Percentiles rank a stretch among this genome's conserved stretches.
Evolutionary conservation across 441 rosid species (phyloP).

Genomic region (Populus hybrid): DNA sequence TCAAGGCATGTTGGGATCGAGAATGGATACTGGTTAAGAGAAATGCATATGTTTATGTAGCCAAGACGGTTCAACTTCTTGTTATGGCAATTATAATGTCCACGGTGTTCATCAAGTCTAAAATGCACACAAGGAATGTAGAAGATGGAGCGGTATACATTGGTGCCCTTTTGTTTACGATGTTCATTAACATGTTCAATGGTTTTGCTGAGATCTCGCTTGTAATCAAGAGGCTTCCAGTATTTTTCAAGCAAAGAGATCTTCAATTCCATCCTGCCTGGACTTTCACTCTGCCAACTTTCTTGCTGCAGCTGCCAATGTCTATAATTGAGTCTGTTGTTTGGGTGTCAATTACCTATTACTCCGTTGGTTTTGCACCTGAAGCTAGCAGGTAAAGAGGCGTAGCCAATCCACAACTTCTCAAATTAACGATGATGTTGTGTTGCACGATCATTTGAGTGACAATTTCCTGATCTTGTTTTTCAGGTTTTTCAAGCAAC

Average conservation of each 20-base stretch:
- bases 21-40: no score
- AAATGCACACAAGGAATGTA: no score
- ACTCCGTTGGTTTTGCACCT: conserved; percentile 67
- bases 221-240: conserved; percentile 68
- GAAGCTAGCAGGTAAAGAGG: conserved; percentile 57
- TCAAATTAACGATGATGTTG: no score
- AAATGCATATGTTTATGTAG: no score
- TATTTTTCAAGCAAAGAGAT: conserved; percentile 90
- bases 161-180: no score
- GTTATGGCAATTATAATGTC: no score
- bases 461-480: no score
- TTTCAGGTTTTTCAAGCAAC: no score
- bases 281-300: conserved; percentile 71
- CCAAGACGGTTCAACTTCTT: no score
- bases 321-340: conserved; percentile 61
- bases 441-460: not conserved
- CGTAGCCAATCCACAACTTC: not conserved
- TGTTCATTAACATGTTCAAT: conserved; percentile 51
- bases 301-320: conserved; percentile 58
- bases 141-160: no score
- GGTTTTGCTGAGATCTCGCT: conserved; percentile 71
- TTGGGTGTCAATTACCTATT: conserved; percentile 66
- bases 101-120: no score
- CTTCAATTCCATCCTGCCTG: conserved; percentile 77
- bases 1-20: no score